These are phyloP conservation scores for Phytopythium litorale DNA, from an alignment of 352 stramenopile genomes.

Conservation along the genomic window DNA sequence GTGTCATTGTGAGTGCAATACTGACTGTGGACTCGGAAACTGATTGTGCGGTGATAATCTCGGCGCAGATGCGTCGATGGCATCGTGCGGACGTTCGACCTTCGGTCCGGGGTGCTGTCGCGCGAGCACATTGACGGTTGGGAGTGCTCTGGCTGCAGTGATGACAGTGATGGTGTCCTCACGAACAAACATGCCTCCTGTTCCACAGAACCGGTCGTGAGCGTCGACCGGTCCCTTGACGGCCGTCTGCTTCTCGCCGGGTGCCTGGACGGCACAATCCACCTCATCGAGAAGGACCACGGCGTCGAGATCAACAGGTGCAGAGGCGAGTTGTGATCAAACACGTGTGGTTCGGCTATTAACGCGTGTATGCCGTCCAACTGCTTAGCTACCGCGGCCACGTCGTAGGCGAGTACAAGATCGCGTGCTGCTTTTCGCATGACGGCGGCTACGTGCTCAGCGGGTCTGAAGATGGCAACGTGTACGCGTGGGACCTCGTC, in stretches of 20 bases:
- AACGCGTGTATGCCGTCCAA: slow-evolving; percentile 4
- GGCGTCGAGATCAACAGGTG: slow-evolving; percentile 75
- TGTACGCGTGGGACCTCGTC: slow-evolving; percentile 68
- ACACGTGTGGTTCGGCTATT: neutral
- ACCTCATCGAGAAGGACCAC: slow-evolving; percentile 65
- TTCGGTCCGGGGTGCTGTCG: slow-evolving; percentile 61
- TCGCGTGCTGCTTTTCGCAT: slow-evolving; percentile 60
- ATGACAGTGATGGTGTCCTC: neutral
- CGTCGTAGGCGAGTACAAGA: slow-evolving; percentile 58
- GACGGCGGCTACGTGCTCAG: slow-evolving; percentile 67
- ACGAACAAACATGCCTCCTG: neutral
- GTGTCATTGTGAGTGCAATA: neutral
- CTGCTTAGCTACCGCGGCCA: slow-evolving; percentile 56
- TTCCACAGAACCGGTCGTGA: slow-evolving; percentile 67
- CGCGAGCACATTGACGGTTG: slow-evolving; percentile 74
- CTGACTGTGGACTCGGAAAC: neutral
- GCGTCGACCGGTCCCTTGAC: slow-evolving; percentile 68
- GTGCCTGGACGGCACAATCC: slow-evolving; percentile 67
- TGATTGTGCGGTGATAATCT: neutral
- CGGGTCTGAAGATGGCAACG: slow-evolving; percentile 68
- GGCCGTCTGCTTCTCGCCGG: slow-evolving; percentile 72
- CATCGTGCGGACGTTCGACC: slow-evolving; percentile 79
- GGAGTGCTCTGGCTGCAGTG: neutral
- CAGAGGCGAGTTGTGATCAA: neutral
- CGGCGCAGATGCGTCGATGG: slow-evolving; percentile 75